phyloP scores from a whole-genome alignment of 495 filamentous ascomycete genomes.

The Friedmanniomyces endolithicus region DNA sequence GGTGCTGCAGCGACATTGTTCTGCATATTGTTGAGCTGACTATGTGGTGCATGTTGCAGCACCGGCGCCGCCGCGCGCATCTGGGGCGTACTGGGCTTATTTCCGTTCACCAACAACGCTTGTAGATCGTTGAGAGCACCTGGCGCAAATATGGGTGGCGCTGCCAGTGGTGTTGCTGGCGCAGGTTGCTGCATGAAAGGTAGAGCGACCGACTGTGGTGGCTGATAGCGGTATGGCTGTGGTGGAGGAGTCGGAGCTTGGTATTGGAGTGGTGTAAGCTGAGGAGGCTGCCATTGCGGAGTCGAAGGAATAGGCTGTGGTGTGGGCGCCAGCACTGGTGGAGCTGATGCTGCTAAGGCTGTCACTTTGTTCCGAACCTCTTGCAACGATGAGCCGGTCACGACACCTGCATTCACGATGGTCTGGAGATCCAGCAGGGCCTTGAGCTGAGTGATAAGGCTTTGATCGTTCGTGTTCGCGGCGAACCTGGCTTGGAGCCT shows the following conservation, averaged over 20 bases:
- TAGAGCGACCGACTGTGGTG: not conserved
- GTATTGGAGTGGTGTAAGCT: slow-evolving; percentile 6
- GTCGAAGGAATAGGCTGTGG: slow-evolving; percentile 14
- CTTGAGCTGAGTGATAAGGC: slow-evolving; percentile 63
- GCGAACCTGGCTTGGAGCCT: slow-evolving; percentile 58
- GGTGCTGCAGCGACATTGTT: slow-evolving; percentile 13
- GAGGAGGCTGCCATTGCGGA: slow-evolving; percentile 12
- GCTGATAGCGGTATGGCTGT: slow-evolving; percentile 8
- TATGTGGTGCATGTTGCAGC: slow-evolving; percentile 10
- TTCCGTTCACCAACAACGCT: slow-evolving; percentile 13
- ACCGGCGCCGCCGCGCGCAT: slow-evolving; percentile 13
- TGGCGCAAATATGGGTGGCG: slow-evolving; percentile 6
- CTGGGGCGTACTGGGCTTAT: slow-evolving; percentile 19
- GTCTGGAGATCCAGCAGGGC: slow-evolving; percentile 76
- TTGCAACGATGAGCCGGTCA: slow-evolving; percentile 66
- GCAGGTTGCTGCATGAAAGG: slow-evolving; percentile 7
- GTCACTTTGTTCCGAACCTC: slow-evolving; percentile 68
- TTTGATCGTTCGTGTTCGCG: slow-evolving; percentile 56
- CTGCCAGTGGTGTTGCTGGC: not conserved
- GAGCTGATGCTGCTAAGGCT: slow-evolving; percentile 40
- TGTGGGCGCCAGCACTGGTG: slow-evolving; percentile 17
- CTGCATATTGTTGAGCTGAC: slow-evolving; percentile 15
- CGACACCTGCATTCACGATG: slow-evolving; percentile 57
- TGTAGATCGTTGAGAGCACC: slow-evolving; percentile 13
- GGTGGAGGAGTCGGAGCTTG: not conserved